phyloP scores from a whole-genome alignment of 495 filamentous ascomycete species.

The Aspergillus bertholletiae region DNA sequence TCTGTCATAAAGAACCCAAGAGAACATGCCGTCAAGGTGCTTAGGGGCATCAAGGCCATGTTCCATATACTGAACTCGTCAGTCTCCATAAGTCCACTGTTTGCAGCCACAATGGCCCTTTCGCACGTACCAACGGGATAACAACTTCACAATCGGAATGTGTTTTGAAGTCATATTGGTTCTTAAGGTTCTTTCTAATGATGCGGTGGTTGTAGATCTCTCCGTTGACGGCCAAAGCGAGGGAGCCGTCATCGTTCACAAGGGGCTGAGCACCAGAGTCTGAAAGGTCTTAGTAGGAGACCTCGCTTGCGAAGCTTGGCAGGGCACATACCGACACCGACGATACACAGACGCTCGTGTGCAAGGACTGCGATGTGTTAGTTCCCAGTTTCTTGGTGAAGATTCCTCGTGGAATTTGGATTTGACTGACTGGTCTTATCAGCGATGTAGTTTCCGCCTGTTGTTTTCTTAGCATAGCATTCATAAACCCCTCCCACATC shows the following conservation, averaged over 20 bases:
- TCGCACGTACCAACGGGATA: constrained; percentile 77
- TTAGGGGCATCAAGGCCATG: constrained; percentile 91
- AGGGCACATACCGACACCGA: constrained; percentile 81
- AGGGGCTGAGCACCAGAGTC: constrained; percentile 94
- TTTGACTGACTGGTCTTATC: constrained; percentile 80
- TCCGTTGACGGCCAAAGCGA: constrained; percentile 95
- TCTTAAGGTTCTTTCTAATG: constrained; percentile 77
- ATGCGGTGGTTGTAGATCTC: constrained; percentile 99
- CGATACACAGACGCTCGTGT: constrained; percentile 95
- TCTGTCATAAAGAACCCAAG: constrained; percentile 96
- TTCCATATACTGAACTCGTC: constrained; percentile 72
- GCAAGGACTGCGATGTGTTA: constrained; percentile 71
- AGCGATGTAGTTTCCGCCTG: constrained; percentile 83
- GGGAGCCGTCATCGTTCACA: constrained; percentile 80
- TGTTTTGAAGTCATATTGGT: constrained; percentile 89
- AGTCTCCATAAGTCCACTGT: background rate
- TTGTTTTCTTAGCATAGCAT: constrained; percentile 13
- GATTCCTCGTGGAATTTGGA: background rate
- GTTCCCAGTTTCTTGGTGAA: constrained; percentile 8
- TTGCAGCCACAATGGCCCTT: background rate
- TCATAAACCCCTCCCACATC: constrained; percentile 3
- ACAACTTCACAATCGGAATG: constrained; percentile 98
- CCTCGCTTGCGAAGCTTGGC: constrained; percentile 3
- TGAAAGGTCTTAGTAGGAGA: constrained; percentile 32
- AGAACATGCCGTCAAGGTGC: constrained; percentile 98